These are phyloP conservation scores for Lotmaria passim DNA, from an alignment of 208 protist species.

Conservation along the genomic window DNA sequence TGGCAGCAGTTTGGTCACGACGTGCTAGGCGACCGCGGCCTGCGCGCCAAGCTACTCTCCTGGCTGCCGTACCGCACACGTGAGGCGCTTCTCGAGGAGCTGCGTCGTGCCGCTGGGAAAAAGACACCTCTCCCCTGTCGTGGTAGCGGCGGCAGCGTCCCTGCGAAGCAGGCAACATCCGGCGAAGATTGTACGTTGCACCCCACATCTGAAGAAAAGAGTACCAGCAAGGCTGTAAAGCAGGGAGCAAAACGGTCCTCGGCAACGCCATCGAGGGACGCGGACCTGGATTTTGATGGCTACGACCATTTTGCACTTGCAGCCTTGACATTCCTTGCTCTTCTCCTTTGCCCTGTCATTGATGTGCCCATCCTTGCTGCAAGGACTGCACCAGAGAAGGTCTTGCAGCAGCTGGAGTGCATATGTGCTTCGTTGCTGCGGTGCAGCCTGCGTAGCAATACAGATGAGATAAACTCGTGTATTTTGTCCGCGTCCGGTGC, in stretches of 20 bases:
- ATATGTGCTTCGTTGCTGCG: not conserved
- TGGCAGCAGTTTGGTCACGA: not conserved
- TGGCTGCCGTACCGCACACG: conserved; percentile 2
- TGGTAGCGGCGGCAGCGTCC: too few species aligned
- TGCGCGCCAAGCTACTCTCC: not conserved
- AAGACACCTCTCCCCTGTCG: too few species aligned
- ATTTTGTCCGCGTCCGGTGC: not conserved
- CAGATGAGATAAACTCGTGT: not conserved
- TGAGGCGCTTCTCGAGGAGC: conserved; percentile 1
- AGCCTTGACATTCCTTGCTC: not conserved
- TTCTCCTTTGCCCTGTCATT: not conserved
- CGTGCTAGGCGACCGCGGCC: too few species aligned
- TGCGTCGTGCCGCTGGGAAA: not conserved
- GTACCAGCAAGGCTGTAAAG: too few species aligned
- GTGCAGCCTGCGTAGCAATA: not conserved
- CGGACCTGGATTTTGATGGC: too few species aligned
- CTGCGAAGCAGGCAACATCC: too few species aligned
- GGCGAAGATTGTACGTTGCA: too few species aligned
- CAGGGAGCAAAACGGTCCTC: too few species aligned
- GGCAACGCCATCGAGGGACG: too few species aligned
- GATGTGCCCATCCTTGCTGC: not conserved
- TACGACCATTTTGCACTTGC: too few species aligned
- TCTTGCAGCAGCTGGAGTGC: conserved; percentile 1
- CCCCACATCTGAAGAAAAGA: too few species aligned
- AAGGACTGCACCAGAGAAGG: too few species aligned